A percentile compares a stretch with the other conserved stretches of the same genome.
These are phyloP conservation scores for Diaporthe helianthi DNA, from an alignment of 2,329 filamentous ascomycete genomes.

Conservation along the genomic window DNA sequence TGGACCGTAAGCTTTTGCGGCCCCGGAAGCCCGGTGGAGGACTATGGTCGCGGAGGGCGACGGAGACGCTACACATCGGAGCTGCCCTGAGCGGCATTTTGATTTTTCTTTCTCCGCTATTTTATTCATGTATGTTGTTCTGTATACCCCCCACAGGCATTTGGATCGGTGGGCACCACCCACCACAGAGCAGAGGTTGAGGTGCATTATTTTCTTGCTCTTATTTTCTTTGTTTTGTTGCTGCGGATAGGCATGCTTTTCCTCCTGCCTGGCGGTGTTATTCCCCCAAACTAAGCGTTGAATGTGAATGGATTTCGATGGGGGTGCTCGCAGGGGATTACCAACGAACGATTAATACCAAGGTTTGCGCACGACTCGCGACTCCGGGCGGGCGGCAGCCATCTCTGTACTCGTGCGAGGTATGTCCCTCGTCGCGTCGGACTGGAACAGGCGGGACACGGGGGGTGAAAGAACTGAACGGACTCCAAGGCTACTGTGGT, in stretches of 20 bases:
- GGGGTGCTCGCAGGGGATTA: slow-evolving; percentile 4
- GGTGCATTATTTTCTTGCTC: slow-evolving; percentile 24
- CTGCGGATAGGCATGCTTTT: slow-evolving; percentile 12
- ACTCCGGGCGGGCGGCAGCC: slow-evolving; percentile 15
- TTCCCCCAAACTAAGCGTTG: slow-evolving; percentile 20
- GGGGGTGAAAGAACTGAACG: background rate
- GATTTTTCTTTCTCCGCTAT: slow-evolving; percentile 10
- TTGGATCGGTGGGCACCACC: slow-evolving; percentile 31
- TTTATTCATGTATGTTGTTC: slow-evolving; percentile 32
- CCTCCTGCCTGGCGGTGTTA: slow-evolving; percentile 9
- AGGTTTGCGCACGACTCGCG: slow-evolving; percentile 27
- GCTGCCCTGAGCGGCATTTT: slow-evolving; percentile 18
- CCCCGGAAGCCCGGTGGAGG: slow-evolving; percentile 1
- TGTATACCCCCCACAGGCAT: slow-evolving; percentile 36
- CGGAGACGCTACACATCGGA: slow-evolving; percentile 17
- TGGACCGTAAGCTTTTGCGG: background rate
- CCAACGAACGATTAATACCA: slow-evolving; percentile 26
- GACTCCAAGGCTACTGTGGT: background rate
- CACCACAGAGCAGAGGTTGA: slow-evolving; percentile 31
- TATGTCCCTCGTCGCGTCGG: slow-evolving; percentile 10
- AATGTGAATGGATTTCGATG: slow-evolving; percentile 26
- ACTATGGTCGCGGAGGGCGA: background rate
- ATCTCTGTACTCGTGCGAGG: slow-evolving; percentile 4
- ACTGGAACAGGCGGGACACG: background rate
- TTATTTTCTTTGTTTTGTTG: slow-evolving; percentile 1